Conservation (phyloP, 352 stramenopile species). For the Pythium aphanidermatum region DNA sequence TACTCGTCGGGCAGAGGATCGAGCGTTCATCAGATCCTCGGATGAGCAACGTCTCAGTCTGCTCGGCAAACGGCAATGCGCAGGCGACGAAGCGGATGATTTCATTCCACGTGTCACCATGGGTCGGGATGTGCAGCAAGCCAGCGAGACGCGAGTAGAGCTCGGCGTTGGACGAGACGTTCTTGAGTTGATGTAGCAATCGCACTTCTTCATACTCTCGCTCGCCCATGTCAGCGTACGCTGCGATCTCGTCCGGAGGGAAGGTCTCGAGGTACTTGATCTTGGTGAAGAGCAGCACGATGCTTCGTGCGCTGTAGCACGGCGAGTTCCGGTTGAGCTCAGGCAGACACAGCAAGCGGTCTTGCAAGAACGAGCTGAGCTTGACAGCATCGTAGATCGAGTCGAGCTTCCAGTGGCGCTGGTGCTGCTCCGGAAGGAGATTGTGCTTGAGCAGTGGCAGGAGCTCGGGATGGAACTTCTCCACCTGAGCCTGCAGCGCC, state of each 20-base stretch:
- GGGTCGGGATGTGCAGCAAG: slow-evolving; percentile 63
- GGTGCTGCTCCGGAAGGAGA: slow-evolving; percentile 24
- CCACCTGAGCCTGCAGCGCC: slow-evolving; percentile 39
- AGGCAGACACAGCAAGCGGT: slow-evolving; percentile 62
- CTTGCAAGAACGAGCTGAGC: slow-evolving; percentile 60
- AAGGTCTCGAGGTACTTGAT: slow-evolving; percentile 81
- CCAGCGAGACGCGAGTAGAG: slow-evolving; percentile 55
- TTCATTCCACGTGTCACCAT: slow-evolving; percentile 72
- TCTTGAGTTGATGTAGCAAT: slow-evolving; percentile 51
- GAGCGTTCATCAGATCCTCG: slow-evolving; percentile 85
- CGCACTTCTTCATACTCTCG: slow-evolving; percentile 64
- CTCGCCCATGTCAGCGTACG: slow-evolving; percentile 44
- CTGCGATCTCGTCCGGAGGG: slow-evolving; percentile 39
- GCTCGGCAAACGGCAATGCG: slow-evolving; percentile 74
- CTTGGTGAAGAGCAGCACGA: slow-evolving; percentile 83
- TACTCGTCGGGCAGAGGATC: slow-evolving; percentile 51
- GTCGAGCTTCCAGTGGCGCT: slow-evolving; percentile 30
- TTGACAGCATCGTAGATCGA: slow-evolving; percentile 51
- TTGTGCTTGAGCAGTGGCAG: slow-evolving; percentile 46
- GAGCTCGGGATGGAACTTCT: slow-evolving; percentile 43
- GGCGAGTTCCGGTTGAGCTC: slow-evolving; percentile 77
- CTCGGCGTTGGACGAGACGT: slow-evolving; percentile 51
- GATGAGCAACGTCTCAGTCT: slow-evolving; percentile 78
- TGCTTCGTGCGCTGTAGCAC: slow-evolving; percentile 69
- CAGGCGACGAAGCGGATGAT: slow-evolving; percentile 69